Evolutionary conservation across 305 asterid species (phyloP).

Genomic region (Plantago lanceolata): DNA sequence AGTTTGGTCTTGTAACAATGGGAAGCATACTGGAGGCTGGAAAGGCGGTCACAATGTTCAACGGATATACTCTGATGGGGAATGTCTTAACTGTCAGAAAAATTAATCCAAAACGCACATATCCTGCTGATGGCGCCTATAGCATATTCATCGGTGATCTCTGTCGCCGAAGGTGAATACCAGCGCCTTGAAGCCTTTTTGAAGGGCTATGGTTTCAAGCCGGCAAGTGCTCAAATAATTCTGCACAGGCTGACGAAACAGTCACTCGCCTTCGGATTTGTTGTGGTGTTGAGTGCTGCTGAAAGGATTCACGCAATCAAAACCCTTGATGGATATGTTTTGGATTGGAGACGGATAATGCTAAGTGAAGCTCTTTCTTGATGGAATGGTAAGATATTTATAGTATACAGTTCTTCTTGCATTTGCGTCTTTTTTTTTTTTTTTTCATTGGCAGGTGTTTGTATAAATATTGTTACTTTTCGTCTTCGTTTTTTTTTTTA

Average conservation of each 20-base stretch:
- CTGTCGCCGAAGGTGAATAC: conserved; percentile 68
- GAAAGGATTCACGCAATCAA: conserved; percentile 81
- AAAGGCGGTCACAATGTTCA: conserved; percentile 65
- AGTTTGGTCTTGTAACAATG: conserved; percentile 90
- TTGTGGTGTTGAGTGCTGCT: conserved; percentile 66
- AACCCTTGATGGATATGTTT: conserved; percentile 78
- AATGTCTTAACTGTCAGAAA: conserved; percentile 65
- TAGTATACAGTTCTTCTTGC: too few species aligned
- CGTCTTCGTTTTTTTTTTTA: too few species aligned
- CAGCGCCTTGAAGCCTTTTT: conserved; percentile 60
- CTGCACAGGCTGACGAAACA: conserved; percentile 66
- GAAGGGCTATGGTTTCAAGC: conserved; percentile 69
- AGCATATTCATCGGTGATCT: conserved; percentile 59
- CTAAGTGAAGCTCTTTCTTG: too few species aligned
- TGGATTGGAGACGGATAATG: too few species aligned
- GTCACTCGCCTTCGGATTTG: conserved; percentile 91
- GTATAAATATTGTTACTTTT: too few species aligned
- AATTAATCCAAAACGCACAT: conserved; percentile 71
- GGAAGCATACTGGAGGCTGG: conserved; percentile 80
- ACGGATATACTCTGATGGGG: conserved; percentile 48
- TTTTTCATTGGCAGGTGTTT: too few species aligned
- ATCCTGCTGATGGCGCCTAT: conserved; percentile 57
- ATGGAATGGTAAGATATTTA: too few species aligned
- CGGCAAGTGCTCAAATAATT: conserved; percentile 61
- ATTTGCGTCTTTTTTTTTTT: too few species aligned